Percentiles rank a stretch among this genome's conserved stretches.
These are phyloP conservation scores for Dactylis glomerata DNA, from an alignment of 176 grass and related monocot genomes.

Conservation along the genomic window DNA sequence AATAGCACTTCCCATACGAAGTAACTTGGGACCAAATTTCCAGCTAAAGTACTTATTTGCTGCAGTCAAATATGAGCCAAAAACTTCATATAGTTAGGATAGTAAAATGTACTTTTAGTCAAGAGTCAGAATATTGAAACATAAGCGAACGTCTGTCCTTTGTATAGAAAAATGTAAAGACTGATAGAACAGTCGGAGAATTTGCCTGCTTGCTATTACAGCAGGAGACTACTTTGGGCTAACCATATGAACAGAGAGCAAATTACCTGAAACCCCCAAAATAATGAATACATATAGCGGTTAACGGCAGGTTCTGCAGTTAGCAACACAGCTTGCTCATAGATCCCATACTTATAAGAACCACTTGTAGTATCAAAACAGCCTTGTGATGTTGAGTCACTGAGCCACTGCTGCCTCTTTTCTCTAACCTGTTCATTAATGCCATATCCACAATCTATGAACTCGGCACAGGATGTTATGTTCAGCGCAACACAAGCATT, in stretches of 20 bases:
- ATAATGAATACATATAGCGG: constrained; percentile 77
- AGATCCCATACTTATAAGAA: constrained; percentile 75
- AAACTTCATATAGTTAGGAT: background rate
- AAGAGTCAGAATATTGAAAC: background rate
- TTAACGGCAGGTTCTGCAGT: constrained; percentile 48
- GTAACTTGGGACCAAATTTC: constrained; percentile 78
- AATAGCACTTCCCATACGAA: constrained; percentile 87
- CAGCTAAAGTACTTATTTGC: constrained; percentile 98
- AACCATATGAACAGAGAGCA: background rate
- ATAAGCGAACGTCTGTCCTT: background rate
- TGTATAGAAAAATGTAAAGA: background rate
- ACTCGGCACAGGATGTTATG: constrained; percentile 18
- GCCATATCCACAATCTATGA: constrained; percentile 64
- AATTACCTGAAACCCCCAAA: constrained; percentile 96
- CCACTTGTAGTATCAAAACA: constrained; percentile 41
- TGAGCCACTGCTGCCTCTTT: constrained; percentile 35
- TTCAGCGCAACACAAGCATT: constrained; percentile 39
- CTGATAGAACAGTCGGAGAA: background rate
- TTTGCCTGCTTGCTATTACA: background rate
- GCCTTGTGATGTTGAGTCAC: constrained; percentile 18
- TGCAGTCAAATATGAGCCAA: constrained; percentile 29
- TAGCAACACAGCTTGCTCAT: constrained; percentile 59
- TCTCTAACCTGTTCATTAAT: background rate
- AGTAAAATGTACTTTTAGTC: background rate
- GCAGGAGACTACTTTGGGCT: background rate